Evolutionary conservation across 2,329 filamentous ascomycete genomes (phyloP).

Genomic region (Colletotrichum musicola): DNA sequence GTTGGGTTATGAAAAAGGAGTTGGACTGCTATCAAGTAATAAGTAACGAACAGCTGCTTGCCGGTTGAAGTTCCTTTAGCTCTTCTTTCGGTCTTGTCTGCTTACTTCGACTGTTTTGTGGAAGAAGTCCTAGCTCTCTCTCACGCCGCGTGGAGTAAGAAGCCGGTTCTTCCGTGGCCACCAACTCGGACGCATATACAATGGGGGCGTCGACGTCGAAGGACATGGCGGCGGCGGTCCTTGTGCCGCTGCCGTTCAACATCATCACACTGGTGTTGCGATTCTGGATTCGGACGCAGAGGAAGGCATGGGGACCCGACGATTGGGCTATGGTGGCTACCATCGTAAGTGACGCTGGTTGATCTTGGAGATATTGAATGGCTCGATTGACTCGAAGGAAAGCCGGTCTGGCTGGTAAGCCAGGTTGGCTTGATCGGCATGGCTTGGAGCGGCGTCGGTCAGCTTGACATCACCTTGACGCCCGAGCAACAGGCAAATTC

Average conservation of each 20-base stretch:
- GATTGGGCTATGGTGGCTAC: slow-evolving; percentile 37
- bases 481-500: slow-evolving; percentile 20
- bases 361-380: too few species aligned
- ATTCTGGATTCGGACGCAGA: slow-evolving; percentile 32
- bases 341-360: slow-evolving; percentile 14
- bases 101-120: neutral
- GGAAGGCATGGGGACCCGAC: slow-evolving; percentile 36
- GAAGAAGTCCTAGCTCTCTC: neutral
- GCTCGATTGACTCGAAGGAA: slow-evolving; percentile 1
- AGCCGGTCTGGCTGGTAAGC: slow-evolving; percentile 28
- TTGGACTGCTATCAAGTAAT: slow-evolving; percentile 28
- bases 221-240: slow-evolving; percentile 33
- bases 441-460: slow-evolving; percentile 37
- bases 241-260: slow-evolving; percentile 29
- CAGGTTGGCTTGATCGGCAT: slow-evolving; percentile 30
- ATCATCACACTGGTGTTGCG: slow-evolving; percentile 23
- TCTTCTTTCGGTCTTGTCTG: slow-evolving; percentile 5
- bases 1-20: slow-evolving; percentile 17
- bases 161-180: slow-evolving; percentile 28
- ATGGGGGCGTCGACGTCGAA: slow-evolving; percentile 36
- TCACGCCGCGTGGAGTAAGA: slow-evolving; percentile 16
- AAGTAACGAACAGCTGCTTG: neutral
- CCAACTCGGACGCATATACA: neutral
- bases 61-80: neutral
- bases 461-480: slow-evolving; percentile 20